Base-by-base conservation (phyloP, 2,329 filamentous ascomycete species). In the Trichoderma sp. region DNA sequence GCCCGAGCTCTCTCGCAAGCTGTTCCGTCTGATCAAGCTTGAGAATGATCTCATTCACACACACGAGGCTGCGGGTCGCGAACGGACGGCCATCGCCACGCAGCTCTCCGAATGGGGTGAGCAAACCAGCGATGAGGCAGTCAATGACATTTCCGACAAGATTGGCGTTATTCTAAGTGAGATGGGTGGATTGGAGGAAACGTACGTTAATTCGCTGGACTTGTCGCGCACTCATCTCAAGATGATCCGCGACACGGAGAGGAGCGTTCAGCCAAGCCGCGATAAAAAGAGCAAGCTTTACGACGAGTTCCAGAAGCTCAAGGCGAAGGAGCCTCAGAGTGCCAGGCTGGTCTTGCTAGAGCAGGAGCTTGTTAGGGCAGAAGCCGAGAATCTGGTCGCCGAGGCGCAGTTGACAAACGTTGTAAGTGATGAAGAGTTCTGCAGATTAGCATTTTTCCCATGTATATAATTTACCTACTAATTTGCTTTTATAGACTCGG, bases 41-140 rank as follows among this genome's bases (percentile, higher is more conserved):
- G 93, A 97, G 85, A 98, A 98, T 88, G 92, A 93, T 82, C 92
- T 95, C 45, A 95, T 98, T 80, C 88, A 90, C 67, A 93, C 94
- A 66, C 93, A 98, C 86, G 95, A 98, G 86, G 87, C 91, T 7
- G 97, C 96, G 7, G 94, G 92, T 66, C 93, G 93, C 76, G 96
- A 98, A 87, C 94, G 95, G 75, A 86, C 94, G 76, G 91, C 91
- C 67, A 95, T 98, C 81, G 97, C 95, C 18, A 91, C 92, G 12
- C 96, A 98, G 86, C 91, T 99, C 62, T 97, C 95, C 8, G 95
- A 98, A 79, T 99, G 97, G 97, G 97, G 97, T 75, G 95, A 98
- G 86, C 91, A 94, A 76, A 98, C 95, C 2, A 90, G 91, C 71
- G 97, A 99, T 81, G 95, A 97, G 77, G 91, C 92, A 69, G 89